phyloP scores from a whole-genome alignment of 2,329 filamentous ascomycete genomes.

The Botrytis sinoallii region DNA sequence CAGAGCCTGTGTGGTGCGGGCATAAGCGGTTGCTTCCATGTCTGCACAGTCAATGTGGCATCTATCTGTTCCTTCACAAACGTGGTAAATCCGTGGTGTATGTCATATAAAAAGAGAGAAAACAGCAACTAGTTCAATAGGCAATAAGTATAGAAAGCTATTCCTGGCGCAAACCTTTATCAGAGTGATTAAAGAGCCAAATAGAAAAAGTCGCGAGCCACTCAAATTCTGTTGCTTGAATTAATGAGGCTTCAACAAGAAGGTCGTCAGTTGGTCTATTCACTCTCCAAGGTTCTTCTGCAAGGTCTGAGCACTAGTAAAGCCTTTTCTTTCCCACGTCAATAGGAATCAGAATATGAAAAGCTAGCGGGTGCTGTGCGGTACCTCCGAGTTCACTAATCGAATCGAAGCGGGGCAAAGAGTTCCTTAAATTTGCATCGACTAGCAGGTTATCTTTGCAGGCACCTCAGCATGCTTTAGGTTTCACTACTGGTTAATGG shows the following conservation, averaged over 20 bases:
- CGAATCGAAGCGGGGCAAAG: not conserved
- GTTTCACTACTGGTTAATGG: not conserved
- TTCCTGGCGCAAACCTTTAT: not conserved
- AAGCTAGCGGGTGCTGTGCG: not conserved
- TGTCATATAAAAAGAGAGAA: not conserved
- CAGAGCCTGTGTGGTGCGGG: not conserved
- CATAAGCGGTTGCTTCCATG: conserved; percentile 1
- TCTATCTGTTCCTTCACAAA: not conserved
- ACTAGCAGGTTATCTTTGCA: not conserved
- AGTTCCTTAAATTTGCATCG: conserved; percentile 3
- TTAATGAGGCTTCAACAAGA: not conserved
- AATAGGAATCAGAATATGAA: not conserved
- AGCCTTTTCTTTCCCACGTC: not conserved
- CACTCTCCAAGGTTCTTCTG: not conserved
- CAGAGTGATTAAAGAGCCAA: not conserved
- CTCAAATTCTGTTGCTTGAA: not conserved
- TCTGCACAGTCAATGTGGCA: not conserved
- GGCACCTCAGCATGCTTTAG: not conserved
- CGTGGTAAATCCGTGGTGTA: not conserved
- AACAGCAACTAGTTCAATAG: not conserved
- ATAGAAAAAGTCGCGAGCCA: not conserved
- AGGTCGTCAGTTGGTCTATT: not conserved
- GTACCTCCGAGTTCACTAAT: not conserved
- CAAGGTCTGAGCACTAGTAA: not conserved
- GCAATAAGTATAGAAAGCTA: not conserved